phyloP scores from a whole-genome alignment of 1,139 yeast genomes.

The Geotrichum phurueaensis region DNA sequence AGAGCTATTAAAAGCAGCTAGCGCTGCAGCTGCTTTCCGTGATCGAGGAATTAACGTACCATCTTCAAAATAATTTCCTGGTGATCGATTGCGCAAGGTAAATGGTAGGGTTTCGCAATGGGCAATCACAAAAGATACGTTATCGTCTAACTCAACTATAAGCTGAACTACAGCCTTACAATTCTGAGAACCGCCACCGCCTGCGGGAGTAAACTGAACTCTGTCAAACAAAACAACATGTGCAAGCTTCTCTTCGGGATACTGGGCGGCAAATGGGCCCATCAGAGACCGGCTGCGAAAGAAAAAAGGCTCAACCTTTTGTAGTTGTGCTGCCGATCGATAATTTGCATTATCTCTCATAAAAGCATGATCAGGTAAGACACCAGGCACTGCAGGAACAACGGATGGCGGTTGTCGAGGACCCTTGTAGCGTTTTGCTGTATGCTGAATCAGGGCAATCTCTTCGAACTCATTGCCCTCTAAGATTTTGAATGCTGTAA shows the following conservation, averaged over 20 bases:
- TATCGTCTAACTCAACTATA: slow-evolving; percentile 13
- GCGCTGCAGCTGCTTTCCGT: slow-evolving; percentile 2
- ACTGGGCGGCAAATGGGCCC: slow-evolving; percentile 15
- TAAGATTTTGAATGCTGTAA: slow-evolving; percentile 13
- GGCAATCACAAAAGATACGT: slow-evolving; percentile 14
- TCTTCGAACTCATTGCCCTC: slow-evolving; percentile 7
- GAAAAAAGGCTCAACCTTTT: slow-evolving; percentile 15
- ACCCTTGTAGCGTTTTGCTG: slow-evolving; percentile 17
- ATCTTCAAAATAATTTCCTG: slow-evolving; percentile 16
- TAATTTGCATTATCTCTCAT: slow-evolving; percentile 17
- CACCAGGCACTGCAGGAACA: slow-evolving; percentile 17
- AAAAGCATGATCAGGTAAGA: slow-evolving; percentile 17
- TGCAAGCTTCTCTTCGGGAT: slow-evolving; percentile 15
- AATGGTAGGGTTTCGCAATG: slow-evolving; percentile 17
- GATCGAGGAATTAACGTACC: slow-evolving; percentile 15
- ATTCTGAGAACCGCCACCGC: slow-evolving; percentile 17
- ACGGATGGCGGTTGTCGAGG: slow-evolving; percentile 14
- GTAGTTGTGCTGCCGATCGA: slow-evolving; percentile 13
- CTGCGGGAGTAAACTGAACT: slow-evolving; percentile 17
- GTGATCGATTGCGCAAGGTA: slow-evolving; percentile 15
- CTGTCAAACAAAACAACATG: slow-evolving; percentile 18
- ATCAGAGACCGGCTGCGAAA: slow-evolving; percentile 8
- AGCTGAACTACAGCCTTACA: slow-evolving; percentile 16
- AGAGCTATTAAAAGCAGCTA: background rate
- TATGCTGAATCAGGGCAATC: slow-evolving; percentile 16